A percentile compares a stretch with the other conserved stretches of the same genome.
Conservation (phyloP, 1,139 yeast genomes). For the Geotrichum restrictum region DNA sequence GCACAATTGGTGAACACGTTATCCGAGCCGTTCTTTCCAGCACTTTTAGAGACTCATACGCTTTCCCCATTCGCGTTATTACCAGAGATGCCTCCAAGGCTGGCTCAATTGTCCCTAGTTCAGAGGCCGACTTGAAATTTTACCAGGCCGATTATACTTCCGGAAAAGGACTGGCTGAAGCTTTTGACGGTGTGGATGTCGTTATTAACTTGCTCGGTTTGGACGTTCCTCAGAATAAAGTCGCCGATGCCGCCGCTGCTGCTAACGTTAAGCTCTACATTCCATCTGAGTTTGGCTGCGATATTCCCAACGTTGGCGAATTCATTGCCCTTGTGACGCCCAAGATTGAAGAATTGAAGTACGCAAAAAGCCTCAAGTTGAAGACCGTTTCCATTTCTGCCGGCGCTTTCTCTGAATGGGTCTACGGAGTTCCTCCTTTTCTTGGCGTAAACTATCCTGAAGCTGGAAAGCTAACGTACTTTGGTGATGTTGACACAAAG, state of each 20-base stretch:
- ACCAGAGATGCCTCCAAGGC: conserved; percentile 45
- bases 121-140: conserved; percentile 29
- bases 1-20: conserved; percentile 49
- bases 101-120: conserved; percentile 41
- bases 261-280: conserved; percentile 51
- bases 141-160: conserved; percentile 29
- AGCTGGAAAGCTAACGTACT: neutral
- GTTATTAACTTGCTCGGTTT: conserved; percentile 46
- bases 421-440: conserved; percentile 27
- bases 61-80: conserved; percentile 51
- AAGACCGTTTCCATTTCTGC: conserved; percentile 51
- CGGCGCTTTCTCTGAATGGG: conserved; percentile 44
- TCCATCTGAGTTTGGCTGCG: conserved; percentile 62
- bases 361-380: conserved; percentile 46
- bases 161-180: conserved; percentile 35
- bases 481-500: conserved; percentile 5
- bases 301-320: conserved; percentile 35
- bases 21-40: conserved; percentile 46
- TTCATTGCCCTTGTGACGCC: conserved; percentile 40
- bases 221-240: conserved; percentile 33
- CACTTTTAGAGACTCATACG: conserved; percentile 44
- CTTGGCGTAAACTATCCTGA: conserved; percentile 38
- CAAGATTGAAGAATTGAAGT: conserved; percentile 44
- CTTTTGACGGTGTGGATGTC: conserved; percentile 50
- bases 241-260: conserved; percentile 41